Evolutionary conservation across 257 asterid species (phyloP).

Genomic region (Penstemon davidsonii): DNA sequence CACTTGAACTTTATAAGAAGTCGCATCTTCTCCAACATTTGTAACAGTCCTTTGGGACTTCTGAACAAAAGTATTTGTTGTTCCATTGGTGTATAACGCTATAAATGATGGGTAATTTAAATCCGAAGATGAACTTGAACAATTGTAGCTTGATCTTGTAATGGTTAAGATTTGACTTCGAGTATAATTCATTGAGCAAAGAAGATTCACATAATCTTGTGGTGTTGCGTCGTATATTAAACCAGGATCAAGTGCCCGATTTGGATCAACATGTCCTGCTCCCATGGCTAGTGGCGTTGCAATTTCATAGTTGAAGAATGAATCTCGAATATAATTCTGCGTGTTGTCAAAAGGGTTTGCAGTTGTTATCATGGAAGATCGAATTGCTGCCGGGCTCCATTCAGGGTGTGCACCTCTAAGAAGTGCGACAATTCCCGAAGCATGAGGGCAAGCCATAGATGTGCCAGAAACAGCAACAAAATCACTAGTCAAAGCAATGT

Average conservation of each 20-base stretch:
- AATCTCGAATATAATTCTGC: constrained; percentile 29
- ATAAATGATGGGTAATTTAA: constrained; percentile 44
- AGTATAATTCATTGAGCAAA: constrained; percentile 41
- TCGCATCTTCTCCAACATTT: constrained; percentile 35
- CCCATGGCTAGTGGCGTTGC: constrained; percentile 45
- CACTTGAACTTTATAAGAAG: constrained; percentile 27
- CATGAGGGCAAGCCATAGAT: constrained; percentile 54
- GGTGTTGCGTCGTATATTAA: constrained; percentile 37
- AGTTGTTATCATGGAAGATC: constrained; percentile 47
- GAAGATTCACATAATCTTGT: constrained; percentile 39
- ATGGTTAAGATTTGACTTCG: constrained; percentile 29
- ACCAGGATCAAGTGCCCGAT: constrained; percentile 46
- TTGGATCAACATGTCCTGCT: constrained; percentile 43
- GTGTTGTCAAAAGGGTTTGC: constrained; percentile 37
- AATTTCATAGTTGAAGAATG: constrained; percentile 5
- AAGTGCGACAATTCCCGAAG: constrained; percentile 44
- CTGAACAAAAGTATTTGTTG: background rate
- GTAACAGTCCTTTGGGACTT: constrained; percentile 33
- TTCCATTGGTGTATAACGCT: constrained; percentile 23
- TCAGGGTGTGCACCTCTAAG: constrained; percentile 40
- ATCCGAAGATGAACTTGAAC: constrained; percentile 39
- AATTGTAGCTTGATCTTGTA: constrained; percentile 34
- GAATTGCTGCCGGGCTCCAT: constrained; percentile 52
- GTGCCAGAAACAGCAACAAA: constrained; percentile 32
- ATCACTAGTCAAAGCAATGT: constrained; percentile 22